Evolutionary conservation across 164 flowering plant genomes (phyloP).

Genomic region (Tetrastigma voinierianum): DNA sequence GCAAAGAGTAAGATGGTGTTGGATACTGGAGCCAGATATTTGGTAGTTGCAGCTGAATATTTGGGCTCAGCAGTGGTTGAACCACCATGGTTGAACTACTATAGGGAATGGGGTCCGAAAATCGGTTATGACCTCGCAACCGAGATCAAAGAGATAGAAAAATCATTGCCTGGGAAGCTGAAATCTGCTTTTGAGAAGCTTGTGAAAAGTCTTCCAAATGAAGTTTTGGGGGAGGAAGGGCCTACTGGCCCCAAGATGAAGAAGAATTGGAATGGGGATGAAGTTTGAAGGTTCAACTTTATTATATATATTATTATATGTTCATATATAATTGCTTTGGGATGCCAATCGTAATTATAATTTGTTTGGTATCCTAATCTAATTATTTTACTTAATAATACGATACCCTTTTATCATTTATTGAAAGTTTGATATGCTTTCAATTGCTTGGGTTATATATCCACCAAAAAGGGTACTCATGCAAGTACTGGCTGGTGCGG

Average conservation of each 20-base stretch:
- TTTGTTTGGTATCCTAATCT: no score
- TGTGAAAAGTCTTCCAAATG: constrained; percentile 39
- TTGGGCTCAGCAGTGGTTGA: constrained; percentile 24
- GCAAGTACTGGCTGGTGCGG: no score
- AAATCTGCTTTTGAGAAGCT: constrained; percentile 29
- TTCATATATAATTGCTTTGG: not conserved
- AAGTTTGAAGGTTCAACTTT: constrained; percentile 15
- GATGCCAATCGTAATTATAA: no score
- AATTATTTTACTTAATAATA: no score
- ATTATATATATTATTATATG: no score
- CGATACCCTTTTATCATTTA: no score
- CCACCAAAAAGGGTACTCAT: no score
- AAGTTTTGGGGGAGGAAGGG: constrained; percentile 53
- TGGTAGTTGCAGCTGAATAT: constrained; percentile 32
- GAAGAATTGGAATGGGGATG: constrained; percentile 53
- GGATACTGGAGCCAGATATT: constrained; percentile 26
- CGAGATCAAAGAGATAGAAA: constrained; percentile 29
- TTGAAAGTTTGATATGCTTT: no score
- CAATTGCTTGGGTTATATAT: no score
- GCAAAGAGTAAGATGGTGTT: constrained; percentile 32
- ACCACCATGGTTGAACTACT: constrained; percentile 56
- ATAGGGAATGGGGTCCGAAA: constrained; percentile 54
- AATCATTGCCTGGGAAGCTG: constrained; percentile 31
- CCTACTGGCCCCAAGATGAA: constrained; percentile 66
- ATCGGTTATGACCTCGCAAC: constrained; percentile 21